Percentiles rank a stretch among this genome's conserved stretches.
phyloP scores from a whole-genome alignment of 345 rosid genomes.

The Populus tremula region DNA sequence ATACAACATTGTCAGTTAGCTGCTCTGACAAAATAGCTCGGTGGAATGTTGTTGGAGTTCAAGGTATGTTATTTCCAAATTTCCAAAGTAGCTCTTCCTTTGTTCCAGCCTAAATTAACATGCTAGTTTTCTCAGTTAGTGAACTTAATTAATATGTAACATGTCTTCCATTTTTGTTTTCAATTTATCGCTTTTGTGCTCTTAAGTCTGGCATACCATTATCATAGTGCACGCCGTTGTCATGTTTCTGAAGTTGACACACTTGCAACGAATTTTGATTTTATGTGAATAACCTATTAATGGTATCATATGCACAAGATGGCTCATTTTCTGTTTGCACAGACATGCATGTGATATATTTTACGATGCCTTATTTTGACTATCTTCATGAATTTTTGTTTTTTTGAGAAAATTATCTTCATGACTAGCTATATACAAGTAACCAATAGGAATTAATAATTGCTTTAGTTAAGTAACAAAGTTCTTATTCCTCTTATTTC shows the following conservation, averaged over 20 bases:
- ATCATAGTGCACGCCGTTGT: neutral
- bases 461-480: conserved; percentile 9
- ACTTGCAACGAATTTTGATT: neutral
- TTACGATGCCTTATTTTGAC: neutral
- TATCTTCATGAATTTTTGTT: neutral
- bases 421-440: neutral
- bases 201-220: neutral
- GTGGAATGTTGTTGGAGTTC: conserved; percentile 90
- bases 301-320: neutral
- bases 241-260: neutral
- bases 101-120: neutral
- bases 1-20: conserved; percentile 80
- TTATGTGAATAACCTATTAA: neutral
- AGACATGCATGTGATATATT: neutral
- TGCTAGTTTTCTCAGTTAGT: neutral
- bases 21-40: conserved; percentile 91
- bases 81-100: neutral
- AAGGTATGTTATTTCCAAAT: conserved; percentile 50
- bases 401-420: too few species aligned
- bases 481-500: conserved; percentile 27
- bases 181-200: neutral
- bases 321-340: neutral
- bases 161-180: neutral
- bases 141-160: neutral
- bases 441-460: neutral